A percentile compares a stretch with the other conserved stretches of the same genome.
Conservation (phyloP, 768 basidiomycete species). For the Hericium rajendrae region DNA sequence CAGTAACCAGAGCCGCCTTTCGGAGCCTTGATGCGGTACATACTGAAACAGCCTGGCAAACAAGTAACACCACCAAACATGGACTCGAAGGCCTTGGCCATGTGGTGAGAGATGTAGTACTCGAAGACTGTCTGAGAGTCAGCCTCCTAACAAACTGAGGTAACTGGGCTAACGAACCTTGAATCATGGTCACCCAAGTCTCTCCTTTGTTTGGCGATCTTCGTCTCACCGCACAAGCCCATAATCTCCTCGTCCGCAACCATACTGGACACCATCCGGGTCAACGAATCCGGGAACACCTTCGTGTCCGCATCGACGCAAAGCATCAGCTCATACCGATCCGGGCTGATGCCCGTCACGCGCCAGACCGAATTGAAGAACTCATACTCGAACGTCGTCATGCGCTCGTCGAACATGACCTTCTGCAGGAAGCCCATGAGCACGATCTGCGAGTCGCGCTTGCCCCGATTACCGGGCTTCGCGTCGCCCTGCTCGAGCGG, state of each 20-base stretch:
- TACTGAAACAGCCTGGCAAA: conserved; percentile 97
- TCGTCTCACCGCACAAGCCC: conserved; percentile 98
- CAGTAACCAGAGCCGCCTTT: conserved; percentile 93
- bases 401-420: conserved; percentile 99
- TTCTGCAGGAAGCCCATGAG: conserved; percentile 98
- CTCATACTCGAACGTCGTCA: conserved; percentile 99
- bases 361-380: conserved; percentile 99
- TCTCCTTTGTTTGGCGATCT: conserved; percentile 99
- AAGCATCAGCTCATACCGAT: conserved; percentile 89
- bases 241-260: conserved; percentile 96
- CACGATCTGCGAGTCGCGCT: conserved; percentile 96
- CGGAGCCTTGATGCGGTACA: conserved; percentile 99
- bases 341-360: conserved; percentile 89
- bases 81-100: conserved; percentile 98
- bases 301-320: conserved; percentile 98
- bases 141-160: neutral
- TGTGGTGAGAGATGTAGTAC: conserved; percentile 98
- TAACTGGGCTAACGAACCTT: conserved; percentile 44
- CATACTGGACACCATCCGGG: conserved; percentile 95
- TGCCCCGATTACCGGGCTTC: conserved; percentile 97
- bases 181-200: conserved; percentile 99
- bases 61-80: conserved; percentile 99
- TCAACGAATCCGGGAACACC: conserved; percentile 96
- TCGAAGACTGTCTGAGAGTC: conserved; percentile 68
- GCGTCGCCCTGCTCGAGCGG: conserved; percentile 78